These are phyloP conservation scores for Aspergillus bertholletiae DNA, from an alignment of 495 filamentous ascomycete genomes.

Conservation along the genomic window DNA sequence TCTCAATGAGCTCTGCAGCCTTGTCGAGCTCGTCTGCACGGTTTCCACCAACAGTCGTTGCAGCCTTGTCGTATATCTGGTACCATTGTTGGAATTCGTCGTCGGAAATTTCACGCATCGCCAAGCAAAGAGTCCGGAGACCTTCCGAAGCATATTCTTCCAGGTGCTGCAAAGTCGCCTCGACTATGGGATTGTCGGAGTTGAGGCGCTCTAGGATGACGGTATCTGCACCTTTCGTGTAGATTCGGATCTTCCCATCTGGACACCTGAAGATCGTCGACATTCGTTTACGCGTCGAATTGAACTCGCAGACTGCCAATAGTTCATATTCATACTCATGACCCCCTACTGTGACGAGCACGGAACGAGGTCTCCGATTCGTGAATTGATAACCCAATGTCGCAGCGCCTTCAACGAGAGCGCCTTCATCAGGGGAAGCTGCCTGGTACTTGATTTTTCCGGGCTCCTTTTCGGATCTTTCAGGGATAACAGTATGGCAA, in stretches of 20 bases:
- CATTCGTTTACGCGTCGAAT: constrained; percentile 97
- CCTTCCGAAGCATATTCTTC: constrained; percentile 98
- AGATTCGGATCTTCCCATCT: constrained; percentile 89
- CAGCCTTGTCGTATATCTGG: constrained; percentile 81
- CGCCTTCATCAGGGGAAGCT: constrained; percentile 95
- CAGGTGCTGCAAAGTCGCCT: constrained; percentile 83
- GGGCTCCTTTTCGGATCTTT: constrained; percentile 69
- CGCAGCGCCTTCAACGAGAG: constrained; percentile 89
- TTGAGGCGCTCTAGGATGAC: constrained; percentile 89
- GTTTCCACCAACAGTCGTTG: constrained; percentile 87
- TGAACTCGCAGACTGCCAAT: constrained; percentile 96
- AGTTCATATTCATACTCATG: constrained; percentile 81
- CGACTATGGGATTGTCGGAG: constrained; percentile 76
- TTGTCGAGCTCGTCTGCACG: constrained; percentile 96
- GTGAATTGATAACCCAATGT: constrained; percentile 83
- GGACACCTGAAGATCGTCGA: constrained; percentile 95
- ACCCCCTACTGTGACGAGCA: constrained; percentile 72
- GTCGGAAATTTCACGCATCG: constrained; percentile 91
- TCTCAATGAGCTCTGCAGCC: constrained; percentile 92
- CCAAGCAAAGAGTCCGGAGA: constrained; percentile 89
- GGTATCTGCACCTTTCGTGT: constrained; percentile 96
- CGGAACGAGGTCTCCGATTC: constrained; percentile 81
- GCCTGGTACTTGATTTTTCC: constrained; percentile 94
- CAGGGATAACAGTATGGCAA: constrained; percentile 98
- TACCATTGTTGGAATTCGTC: constrained; percentile 88